A percentile compares a stretch with the other conserved stretches of the same genome.
These are phyloP conservation scores for Xylaria cubensis DNA, from an alignment of 495 filamentous ascomycete species.

Conservation along the genomic window DNA sequence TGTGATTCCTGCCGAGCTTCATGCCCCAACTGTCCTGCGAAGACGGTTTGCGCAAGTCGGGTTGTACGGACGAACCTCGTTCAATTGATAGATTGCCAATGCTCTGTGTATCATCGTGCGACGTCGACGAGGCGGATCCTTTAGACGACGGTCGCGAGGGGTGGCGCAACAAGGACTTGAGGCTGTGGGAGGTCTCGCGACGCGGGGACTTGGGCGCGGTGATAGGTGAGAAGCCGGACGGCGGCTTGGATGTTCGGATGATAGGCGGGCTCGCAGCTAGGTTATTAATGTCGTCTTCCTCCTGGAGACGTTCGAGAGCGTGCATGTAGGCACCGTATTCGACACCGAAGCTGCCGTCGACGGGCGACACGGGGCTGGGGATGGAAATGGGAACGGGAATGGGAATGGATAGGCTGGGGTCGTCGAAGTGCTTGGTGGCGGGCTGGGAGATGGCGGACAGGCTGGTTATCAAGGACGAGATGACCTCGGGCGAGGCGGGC, in stretches of 20 bases:
- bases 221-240: conserved; percentile 71
- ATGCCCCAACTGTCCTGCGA: conserved; percentile 62
- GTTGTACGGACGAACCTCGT: conserved; percentile 50
- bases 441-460: conserved; percentile 85
- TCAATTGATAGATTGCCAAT: conserved; percentile 67
- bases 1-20: conserved; percentile 57
- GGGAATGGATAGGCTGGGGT: conserved; percentile 55
- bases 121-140: conserved; percentile 53
- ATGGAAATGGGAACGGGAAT: conserved; percentile 57
- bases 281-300: conserved; percentile 62
- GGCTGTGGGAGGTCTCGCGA: conserved; percentile 43
- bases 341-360: conserved; percentile 69
- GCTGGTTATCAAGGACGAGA: conserved; percentile 90
- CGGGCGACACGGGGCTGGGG: conserved; percentile 50
- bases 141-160: conserved; percentile 59
- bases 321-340: conserved; percentile 68
- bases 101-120: conserved; percentile 60
- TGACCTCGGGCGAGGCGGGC: conserved; percentile 88
- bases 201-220: conserved; percentile 66
- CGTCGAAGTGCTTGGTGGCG: conserved; percentile 75
- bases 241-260: conserved; percentile 84
- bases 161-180: conserved; percentile 48
- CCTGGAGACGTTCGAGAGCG: conserved; percentile 55
- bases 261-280: conserved; percentile 79
- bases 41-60: conserved; percentile 51